Evolutionary conservation across 2,329 filamentous ascomycete genomes (phyloP).

Genomic region (Fonsecaea pedrosoi): DNA sequence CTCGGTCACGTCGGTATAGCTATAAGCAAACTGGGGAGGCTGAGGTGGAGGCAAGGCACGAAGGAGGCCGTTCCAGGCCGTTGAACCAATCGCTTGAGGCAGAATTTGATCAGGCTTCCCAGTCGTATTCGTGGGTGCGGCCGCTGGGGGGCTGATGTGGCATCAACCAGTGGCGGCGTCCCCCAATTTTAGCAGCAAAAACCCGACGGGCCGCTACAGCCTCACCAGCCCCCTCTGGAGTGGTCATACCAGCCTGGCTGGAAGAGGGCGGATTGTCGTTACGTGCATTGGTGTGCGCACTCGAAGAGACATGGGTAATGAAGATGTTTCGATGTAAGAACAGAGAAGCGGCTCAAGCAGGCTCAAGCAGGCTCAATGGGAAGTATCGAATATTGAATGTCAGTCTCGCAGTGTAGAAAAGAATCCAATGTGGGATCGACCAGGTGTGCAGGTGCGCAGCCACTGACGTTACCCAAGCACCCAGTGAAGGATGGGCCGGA

Average conservation of each 20-base stretch:
- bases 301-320: background rate
- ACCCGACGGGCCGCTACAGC: background rate
- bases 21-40: background rate
- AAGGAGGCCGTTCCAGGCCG: background rate
- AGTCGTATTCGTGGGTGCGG: background rate
- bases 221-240: background rate
- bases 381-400: no score
- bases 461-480: background rate
- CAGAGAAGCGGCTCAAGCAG: background rate
- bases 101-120: background rate
- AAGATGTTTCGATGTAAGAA: background rate
- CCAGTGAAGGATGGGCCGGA: no score
- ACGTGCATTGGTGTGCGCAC: background rate
- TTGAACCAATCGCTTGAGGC: background rate
- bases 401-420: no score
- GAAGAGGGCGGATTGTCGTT: background rate
- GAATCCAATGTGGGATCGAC: background rate
- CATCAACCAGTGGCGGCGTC: background rate
- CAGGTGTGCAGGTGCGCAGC: background rate
- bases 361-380: background rate
- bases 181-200: conserved; percentile 1
- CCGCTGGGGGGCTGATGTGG: background rate
- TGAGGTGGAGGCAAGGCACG: conserved; percentile 1
- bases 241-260: background rate
- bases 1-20: no score